phyloP scores from a whole-genome alignment of 495 filamentous ascomycete species.

The Xylaria palmicola region DNA sequence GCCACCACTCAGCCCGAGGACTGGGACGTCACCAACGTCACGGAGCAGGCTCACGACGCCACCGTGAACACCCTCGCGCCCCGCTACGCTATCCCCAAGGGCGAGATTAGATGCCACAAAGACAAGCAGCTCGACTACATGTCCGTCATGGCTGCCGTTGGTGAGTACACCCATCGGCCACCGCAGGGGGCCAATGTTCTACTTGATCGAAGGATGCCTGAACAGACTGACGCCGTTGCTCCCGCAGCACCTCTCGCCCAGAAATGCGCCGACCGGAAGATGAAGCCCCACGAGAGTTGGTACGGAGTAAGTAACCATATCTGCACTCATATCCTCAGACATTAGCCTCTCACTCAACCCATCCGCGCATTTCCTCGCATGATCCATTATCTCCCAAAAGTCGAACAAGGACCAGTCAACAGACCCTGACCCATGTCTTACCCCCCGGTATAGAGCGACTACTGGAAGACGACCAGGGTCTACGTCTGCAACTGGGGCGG shows the following conservation, averaged over 20 bases:
- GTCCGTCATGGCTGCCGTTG: not conserved
- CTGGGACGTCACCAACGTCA: not conserved
- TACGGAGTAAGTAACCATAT: not conserved
- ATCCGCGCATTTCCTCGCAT: too few relatives aligned
- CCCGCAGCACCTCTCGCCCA: not conserved
- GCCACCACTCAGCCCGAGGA: not conserved
- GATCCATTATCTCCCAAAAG: not conserved
- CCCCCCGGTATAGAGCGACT: not conserved
- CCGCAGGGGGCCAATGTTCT: not conserved
- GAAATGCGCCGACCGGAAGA: not conserved
- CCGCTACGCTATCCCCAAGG: not conserved
- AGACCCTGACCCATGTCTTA: not conserved
- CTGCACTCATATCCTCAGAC: too few relatives aligned
- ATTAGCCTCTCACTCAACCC: too few relatives aligned
- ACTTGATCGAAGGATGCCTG: too few relatives aligned
- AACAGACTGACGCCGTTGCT: not conserved
- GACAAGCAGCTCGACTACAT: not conserved
- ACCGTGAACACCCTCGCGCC: not conserved
- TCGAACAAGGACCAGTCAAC: too few relatives aligned
- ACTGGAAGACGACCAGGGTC: not conserved
- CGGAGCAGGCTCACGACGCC: not conserved
- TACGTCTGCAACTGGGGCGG: not conserved
- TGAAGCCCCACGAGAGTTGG: not conserved
- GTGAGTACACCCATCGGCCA: not conserved
- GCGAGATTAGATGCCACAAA: not conserved